Evolutionary conservation across 768 basidiomycete genomes (phyloP), one percentile per base, ranked within the genome.

Genomic region (Lentinus tigrinus): DNA sequence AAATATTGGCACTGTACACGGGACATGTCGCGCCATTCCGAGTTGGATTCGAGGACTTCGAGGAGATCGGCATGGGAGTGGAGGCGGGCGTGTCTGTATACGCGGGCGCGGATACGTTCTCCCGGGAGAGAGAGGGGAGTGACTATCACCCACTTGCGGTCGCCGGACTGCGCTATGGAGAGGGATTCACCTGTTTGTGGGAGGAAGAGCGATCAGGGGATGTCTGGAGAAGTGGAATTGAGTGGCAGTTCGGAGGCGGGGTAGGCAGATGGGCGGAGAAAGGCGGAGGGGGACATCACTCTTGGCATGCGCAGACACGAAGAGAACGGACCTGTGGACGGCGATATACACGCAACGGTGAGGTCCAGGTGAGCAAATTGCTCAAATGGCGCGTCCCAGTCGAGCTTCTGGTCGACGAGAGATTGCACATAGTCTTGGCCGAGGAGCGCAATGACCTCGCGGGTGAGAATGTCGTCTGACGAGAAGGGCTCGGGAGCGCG

Each of bases 121-220:
- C 88, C 88, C 0, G 94, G 93, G 9, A 98, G 79, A 1, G 87
- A 82, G 63, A 95, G 91, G 0, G 96, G 96, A 0, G 89, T 83
- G 34, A 92, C 78, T 36, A 98, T 76, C 0, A 88, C 88, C 93
- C 96, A 98, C 23, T 86, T 81, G 0, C 78, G 78, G 53, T 73
- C 69, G 7, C 78, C 70, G 0, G 73, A 70, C 10, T 78, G 76
- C 4, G 81, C 77, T 11, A 82, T 65, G 0, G 85, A 89, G 14
- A 93, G 75, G 0, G 85, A 87, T 62, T 87, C 84, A 50, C 89
- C 91, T 91, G 70, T 0, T 52, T 44, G 17, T 8, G 6, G 39
- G 39, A n/a, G n/a, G 21, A 3, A 42, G 40, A 42, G 40, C 27
- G 26, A 27, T 46, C 27, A 27, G 19, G 10, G 11, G 4, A 13